Base-by-base conservation (phyloP, 208 protist species). In the Leishmania aethiopica region DNA sequence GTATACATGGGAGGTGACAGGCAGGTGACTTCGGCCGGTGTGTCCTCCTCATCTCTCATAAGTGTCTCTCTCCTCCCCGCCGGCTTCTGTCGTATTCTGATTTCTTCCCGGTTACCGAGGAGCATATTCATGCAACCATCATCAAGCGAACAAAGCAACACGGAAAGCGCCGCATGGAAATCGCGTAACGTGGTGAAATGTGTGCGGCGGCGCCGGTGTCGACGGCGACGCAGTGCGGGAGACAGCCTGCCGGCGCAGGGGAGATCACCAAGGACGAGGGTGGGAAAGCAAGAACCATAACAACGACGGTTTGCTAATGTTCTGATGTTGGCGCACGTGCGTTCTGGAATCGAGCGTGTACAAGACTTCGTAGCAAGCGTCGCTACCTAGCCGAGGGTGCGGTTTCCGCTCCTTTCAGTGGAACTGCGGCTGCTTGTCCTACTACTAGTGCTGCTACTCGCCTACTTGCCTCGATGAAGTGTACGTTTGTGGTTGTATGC, bases 231-330 rank as follows among this genome's bases (percentile, higher is more conserved):
- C 62, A 32, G 62, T 25, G 62, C 62, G 1, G 71, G 71, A 59
- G n/a, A 37, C 15, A 45, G 51, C 17, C 1, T 13, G 51, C n/a
- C 10, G n/a, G 8, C 1, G 5, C 2, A 25, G 35, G 25, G 42
- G n/a, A 53, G 62, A 78, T 47, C 32, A 37, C 60, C 89, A 85
- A 89, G 88, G 88, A 82, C 47, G 51, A 81, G 32, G n/a, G 15
- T 42, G 62, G 0, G 59, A 76, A 83, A 53, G 51, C 4, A 3
- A 82, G 71, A 59, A 83, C 78, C 42, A 85, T 72, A 72, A 79
- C 62, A 85, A 81, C 42, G 79, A 81, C 62, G 85, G 89, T 91
- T 93, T 94, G 92, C 92, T 94, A 90, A 92, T 92, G 92, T 93
- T 93, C 90, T 85, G 72, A 82, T 75, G 42, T 42, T 62, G 55